Evolutionary conservation across 176 grass and related monocot species (phyloP).

Genomic region (Cymbopogon citratus): DNA sequence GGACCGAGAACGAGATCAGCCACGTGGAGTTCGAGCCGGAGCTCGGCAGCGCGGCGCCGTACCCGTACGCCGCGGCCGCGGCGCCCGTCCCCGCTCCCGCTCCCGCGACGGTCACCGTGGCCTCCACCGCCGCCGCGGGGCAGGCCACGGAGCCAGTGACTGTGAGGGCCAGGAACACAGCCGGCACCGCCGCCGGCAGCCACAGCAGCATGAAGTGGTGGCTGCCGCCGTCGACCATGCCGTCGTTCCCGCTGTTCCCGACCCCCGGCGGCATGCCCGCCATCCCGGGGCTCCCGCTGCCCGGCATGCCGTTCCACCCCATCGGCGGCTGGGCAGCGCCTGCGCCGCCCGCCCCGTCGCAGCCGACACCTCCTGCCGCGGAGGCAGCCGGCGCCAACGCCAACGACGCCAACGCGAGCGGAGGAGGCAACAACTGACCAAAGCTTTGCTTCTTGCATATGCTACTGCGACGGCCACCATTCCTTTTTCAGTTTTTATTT

Average conservation of each 20-base stretch:
- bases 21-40: slow-evolving; percentile 44
- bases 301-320: no score
- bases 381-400: neutral
- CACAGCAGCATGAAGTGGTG: slow-evolving; percentile 50
- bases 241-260: slow-evolving; percentile 51
- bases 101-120: neutral
- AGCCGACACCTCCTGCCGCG: slow-evolving; percentile 3
- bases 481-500: neutral
- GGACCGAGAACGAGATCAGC: slow-evolving; percentile 40
- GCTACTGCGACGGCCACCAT: neutral
- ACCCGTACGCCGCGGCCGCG: neutral
- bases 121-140: neutral
- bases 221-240: slow-evolving; percentile 52
- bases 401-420: slow-evolving; percentile 5
- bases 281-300: slow-evolving; percentile 18
- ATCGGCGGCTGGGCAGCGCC: no score
- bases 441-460: neutral
- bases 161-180: neutral
- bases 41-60: neutral
- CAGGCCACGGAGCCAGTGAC: neutral
- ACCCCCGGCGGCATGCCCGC: slow-evolving; percentile 40
- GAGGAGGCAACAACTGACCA: slow-evolving; percentile 21
- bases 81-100: neutral
- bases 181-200: neutral
- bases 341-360: slow-evolving; percentile 3